Evolutionary conservation across 23 red algal genomes (phyloP), one percentile per base, ranked within the genome.

Genomic region (Gracilaria domingensis): DNA sequence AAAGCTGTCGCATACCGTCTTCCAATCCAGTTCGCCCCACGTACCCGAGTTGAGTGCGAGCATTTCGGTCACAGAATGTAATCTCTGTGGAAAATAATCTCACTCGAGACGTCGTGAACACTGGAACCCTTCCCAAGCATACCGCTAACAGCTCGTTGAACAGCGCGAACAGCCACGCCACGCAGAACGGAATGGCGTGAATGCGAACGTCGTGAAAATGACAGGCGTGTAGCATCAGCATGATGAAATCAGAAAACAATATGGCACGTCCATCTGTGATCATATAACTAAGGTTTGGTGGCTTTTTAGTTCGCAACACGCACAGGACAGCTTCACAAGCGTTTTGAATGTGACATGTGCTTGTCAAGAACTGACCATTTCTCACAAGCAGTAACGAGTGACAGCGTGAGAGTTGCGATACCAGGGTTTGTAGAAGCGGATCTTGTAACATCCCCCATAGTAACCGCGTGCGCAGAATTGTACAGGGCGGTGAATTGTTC

Each of bases 261-360:
- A 88, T 34, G 18, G 84, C 45, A 24, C 28, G 58, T n/a, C 84
- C 84, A 88, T 88, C 84, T 44, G 84, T 88, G 45, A 88, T 69
- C 11, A 88, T 75, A 54, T 88, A 88, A 36, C 72, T 49, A 17
- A 88, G 42, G 40, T 60, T 53, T 7, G 61, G 59, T 33, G 40
- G 66, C 66, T 23, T 12, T 53, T 59, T 69, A 20, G 66, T 78
- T 50, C 84, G 66, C 50, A 88, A 88, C 39, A 24, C 84, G 48
- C 67, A 75, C 32, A 78, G 32, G 2, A 88, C 66, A 8, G 58
- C 84, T 35, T 75, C 84, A 75, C 84, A 88, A 20, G 84, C 84
- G 69, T 88, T 88, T 34, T 78, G 2, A 34, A 88, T 66, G 24
- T 88, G 84, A 65, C 84, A 88, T 1, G 84, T 88, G 47, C 84